Evolutionary conservation across 192 early-diverging fungal genomes (phyloP).

Genomic region (Physocladia obscura): DNA sequence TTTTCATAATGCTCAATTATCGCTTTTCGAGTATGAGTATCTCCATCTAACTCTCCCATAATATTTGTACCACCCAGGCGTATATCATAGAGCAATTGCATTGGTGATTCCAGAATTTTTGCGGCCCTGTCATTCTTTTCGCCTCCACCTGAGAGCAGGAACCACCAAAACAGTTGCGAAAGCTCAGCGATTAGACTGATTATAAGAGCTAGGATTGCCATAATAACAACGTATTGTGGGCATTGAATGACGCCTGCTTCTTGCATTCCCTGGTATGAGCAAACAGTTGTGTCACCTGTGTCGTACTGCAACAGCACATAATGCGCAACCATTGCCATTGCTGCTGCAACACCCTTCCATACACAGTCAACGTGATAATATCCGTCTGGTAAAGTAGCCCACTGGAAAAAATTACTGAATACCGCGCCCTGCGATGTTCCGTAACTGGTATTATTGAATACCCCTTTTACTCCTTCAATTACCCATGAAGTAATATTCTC

Average conservation of each 20-base stretch:
- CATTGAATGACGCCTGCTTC: slow-evolving; percentile 10
- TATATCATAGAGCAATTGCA: slow-evolving; percentile 22
- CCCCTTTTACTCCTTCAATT: background rate
- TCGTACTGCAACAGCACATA: slow-evolving; percentile 19
- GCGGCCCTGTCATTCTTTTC: slow-evolving; percentile 24
- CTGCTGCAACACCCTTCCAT: slow-evolving; percentile 17
- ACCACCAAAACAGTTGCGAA: slow-evolving; percentile 28
- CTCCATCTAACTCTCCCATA: background rate
- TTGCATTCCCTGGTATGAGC: slow-evolving; percentile 9
- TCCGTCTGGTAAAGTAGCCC: slow-evolving; percentile 28
- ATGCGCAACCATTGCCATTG: slow-evolving; percentile 14
- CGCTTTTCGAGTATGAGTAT: background rate
- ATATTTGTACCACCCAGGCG: slow-evolving; percentile 8
- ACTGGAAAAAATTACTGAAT: slow-evolving; percentile 19
- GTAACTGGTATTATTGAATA: background rate
- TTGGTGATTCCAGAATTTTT: slow-evolving; percentile 9
- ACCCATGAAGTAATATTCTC: slow-evolving; percentile 21
- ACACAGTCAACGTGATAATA: slow-evolving; percentile 5
- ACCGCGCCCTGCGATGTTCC: slow-evolving; percentile 11
- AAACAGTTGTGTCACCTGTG: background rate
- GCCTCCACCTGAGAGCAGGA: slow-evolving; percentile 16
- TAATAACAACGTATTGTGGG: background rate
- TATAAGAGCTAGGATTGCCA: background rate
- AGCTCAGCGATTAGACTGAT: slow-evolving; percentile 15
- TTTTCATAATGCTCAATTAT: slow-evolving; percentile 2